phyloP scores from a whole-genome alignment of 495 filamentous ascomycete species.

The Friedmanniomyces endolithicus region DNA sequence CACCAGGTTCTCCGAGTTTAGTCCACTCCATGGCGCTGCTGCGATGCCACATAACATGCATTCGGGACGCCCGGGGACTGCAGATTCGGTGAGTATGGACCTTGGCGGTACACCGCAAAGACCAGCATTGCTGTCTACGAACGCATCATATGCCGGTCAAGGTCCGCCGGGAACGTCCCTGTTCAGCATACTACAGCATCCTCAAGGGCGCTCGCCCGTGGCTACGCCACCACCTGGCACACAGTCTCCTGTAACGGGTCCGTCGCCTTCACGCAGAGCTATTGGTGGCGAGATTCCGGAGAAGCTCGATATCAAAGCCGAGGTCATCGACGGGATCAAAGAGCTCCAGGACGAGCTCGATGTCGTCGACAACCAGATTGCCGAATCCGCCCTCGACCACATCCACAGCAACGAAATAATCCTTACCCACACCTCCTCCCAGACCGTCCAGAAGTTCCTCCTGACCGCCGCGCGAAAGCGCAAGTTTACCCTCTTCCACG shows the following conservation, averaged over 20 bases:
- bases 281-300: constrained; percentile 6
- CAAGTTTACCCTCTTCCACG: constrained; percentile 76
- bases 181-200: constrained; percentile 69
- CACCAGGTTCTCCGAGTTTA: constrained; percentile 32
- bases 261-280: constrained; percentile 7
- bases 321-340: constrained; percentile 74
- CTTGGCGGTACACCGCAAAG: constrained; percentile 31
- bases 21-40: constrained; percentile 30
- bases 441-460: constrained; percentile 75
- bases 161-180: constrained; percentile 48
- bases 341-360: constrained; percentile 87
- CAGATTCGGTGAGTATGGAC: background rate
- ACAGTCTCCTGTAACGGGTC: constrained; percentile 22
- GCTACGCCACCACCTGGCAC: constrained; percentile 29
- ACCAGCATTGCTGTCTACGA: constrained; percentile 41
- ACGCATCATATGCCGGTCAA: constrained; percentile 42
- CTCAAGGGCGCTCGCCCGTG: constrained; percentile 25
- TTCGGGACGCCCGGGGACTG: background rate
- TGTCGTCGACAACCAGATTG: constrained; percentile 80
- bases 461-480: constrained; percentile 71
- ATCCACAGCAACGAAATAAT: constrained; percentile 86
- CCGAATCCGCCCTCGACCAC: constrained; percentile 70
- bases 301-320: constrained; percentile 56
- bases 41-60: constrained; percentile 24
- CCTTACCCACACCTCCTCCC: constrained; percentile 67